Evolutionary conservation across 2,329 filamentous ascomycete species (phyloP), one percentile per base, ranked within the genome.

Genomic region (Sporothrix dimorphospora): DNA sequence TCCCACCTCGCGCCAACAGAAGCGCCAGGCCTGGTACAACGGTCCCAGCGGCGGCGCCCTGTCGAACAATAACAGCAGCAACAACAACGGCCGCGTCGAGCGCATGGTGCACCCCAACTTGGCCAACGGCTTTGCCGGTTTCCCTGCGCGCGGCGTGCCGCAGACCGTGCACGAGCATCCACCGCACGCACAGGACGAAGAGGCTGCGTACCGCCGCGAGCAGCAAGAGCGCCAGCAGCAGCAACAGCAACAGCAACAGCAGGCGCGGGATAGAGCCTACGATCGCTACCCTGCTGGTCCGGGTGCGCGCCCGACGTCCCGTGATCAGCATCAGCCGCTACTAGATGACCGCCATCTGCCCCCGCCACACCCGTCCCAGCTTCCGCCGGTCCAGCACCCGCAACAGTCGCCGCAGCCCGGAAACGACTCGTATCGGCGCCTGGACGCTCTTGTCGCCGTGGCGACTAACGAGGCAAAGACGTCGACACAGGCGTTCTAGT

Each of bases 11-110:
- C 85, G 88, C 9, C 89, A 88, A 74, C 83, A 82, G 40, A 92
- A 92, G 78, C 87, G 92, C 2, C 89, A 91, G 73, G 92, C 86
- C 1, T 94, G 91, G 91, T 93, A 93, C 76, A 89, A 92, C 53
- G 85, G 85, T 0, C 85, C 85, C 0, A 34, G 38, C 27, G 40
- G 38, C 27, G 40, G 42, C 2, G 12, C 63, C 53, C 19, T 16
- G 27, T 12, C 51, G 21, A 30, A 30, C 7, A 27, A 76, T 16
- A 77, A 79, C 27, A 80, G 81, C n/a, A n/a, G 75, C 1, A 73
- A 76, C 16, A 77, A 79, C 27, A 80, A 81, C n/a, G 74, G 77
- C 2, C 79, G 81, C 61, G 85, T 88, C 2, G 86, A 88, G 53
- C 84, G 86, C 19, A 88, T 89, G 79, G 82, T 87, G 4, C 87